phyloP scores from a whole-genome alignment of 2,329 filamentous ascomycete genomes.

The Monosporascus sp. region DNA sequence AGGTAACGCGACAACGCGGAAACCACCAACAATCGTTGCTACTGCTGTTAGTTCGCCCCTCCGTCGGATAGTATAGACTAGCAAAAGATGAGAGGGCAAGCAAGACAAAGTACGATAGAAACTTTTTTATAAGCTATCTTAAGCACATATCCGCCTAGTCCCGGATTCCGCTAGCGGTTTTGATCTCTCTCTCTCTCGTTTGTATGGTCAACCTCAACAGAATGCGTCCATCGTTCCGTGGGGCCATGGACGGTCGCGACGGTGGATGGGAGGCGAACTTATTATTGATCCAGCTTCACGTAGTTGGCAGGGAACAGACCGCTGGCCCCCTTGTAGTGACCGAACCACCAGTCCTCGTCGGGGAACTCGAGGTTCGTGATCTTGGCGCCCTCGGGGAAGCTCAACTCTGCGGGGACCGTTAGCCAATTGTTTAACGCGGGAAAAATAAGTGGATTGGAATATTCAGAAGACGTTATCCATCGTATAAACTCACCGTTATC shows the following conservation, averaged over 20 bases:
- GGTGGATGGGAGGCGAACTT: neutral
- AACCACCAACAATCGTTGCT: too few relatives aligned
- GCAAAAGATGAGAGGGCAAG: too few relatives aligned
- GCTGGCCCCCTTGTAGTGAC: conserved; percentile 69
- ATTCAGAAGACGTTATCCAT: neutral
- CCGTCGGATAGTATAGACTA: too few relatives aligned
- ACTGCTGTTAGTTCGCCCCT: too few relatives aligned
- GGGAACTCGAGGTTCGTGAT: conserved; percentile 87
- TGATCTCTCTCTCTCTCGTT: too few relatives aligned
- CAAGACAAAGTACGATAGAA: too few relatives aligned
- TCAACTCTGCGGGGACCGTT: conserved; percentile 52
- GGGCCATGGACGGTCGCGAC: neutral
- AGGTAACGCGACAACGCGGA: too few relatives aligned
- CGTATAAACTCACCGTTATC: conserved; percentile 63
- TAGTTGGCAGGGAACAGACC: conserved; percentile 82
- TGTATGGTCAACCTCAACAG: too few relatives aligned
- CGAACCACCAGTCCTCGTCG: conserved; percentile 98
- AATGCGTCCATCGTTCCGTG: too few relatives aligned
- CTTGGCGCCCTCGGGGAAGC: conserved; percentile 83
- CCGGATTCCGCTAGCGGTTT: too few relatives aligned
- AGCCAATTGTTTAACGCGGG: conserved; percentile 12
- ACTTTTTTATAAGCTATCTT: too few relatives aligned
- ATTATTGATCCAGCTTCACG: conserved; percentile 48
- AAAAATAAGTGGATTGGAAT: neutral
- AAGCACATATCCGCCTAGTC: too few relatives aligned